Base-by-base conservation (phyloP, 2,329 filamentous ascomycete genomes). In the Aaosphaeria pasadenensis region DNA sequence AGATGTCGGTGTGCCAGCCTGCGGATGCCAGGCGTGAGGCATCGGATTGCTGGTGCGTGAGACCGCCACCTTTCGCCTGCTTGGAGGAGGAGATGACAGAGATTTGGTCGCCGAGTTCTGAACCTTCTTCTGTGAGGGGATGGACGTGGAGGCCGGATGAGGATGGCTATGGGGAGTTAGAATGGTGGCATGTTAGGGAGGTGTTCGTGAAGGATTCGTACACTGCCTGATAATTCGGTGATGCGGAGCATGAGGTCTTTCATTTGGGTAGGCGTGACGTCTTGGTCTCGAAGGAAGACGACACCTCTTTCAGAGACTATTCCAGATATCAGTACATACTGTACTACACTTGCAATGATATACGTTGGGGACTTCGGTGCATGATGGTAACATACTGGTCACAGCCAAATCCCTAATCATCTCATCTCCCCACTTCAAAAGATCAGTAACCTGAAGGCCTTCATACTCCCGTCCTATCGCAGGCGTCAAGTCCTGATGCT, bases 251-350 rank as follows among this genome's bases (percentile, higher is more conserved):
- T 79, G 0, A 88, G 75, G 45, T 82, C 69, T 69, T 88, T 88
- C 58, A 84, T 74, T 1, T 83, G 79, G 52, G 84, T 80, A 43
- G 75, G 81, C 32, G 87, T 70, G 54, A 76, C 74, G 50, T 50
- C 39, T 56, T 88, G 84, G 17, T 77, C 76, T 24, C 83, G 79
- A 72, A 88, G 87, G 72, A 87, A 86, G 38, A 86, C 83, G 3
- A 87, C 84, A 9, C 84, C 84, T 1, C 84, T 9, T 28, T 40
- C 9, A 11, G 39, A 40, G 17, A 40, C 39, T 40, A 4, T 24
- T 24, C 33, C 33, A 36, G 2, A 9, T 9, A 36, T 9, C 7
- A 36, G 7, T 4, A 35, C 7, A 35, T 35, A 35, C 7, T 35
- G 32, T 35, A n/a, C 7, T 36, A 4, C n/a, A 36, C 39, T 40